Base-by-base conservation (phyloP, 345 rosid species). In the Ailanthus altissimus region DNA sequence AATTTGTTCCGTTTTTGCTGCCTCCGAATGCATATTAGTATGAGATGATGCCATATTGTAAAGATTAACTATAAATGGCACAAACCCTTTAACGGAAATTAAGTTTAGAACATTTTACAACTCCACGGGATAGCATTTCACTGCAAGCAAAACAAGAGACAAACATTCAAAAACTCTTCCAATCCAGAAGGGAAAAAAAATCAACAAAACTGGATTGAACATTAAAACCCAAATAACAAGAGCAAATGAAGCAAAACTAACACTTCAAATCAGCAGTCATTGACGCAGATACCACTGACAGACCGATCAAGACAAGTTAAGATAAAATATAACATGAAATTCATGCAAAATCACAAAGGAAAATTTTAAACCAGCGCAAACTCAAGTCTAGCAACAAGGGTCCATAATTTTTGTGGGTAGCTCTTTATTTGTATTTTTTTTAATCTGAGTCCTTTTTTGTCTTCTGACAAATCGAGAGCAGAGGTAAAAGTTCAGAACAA, bases 1-100 rank as follows among this genome's bases (percentile, higher is more conserved):
- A 57, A 96, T 84, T 81, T 96, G 99, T 76, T 96, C 98, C 89
- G 88, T 83, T 77, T 89, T 86, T 0, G 97, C 93, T 23, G 88
- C 82, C 77, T 93, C 98, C 0, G 89, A 85, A 76, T 90, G 88
- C 68, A 85, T 72, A 72, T 76, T 86, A 57, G 81, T 61, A 66
- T 88, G 88, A 64, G 87, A 84, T 72, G 97, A 81, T 74, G 89
- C 84, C 96, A 90, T 92, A 45, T 43, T 58, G 51, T 46, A 72
- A 10, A 72, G 26, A 40, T 70, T 50, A 68, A 49, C 49, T 16
- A 53, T 11, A 58, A 74, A 23, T 10, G 54, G 64, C 65, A 62
- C 79, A 67, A 76, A 71, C 70, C 83, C 81, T 80, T 79, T 20
- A 60, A 32, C 61, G 36, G 76, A 75, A 79, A 69, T 62, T 69